These are phyloP conservation scores for Sherardia arvensis DNA, from an alignment of 257 asterid genomes.

Conservation along the genomic window DNA sequence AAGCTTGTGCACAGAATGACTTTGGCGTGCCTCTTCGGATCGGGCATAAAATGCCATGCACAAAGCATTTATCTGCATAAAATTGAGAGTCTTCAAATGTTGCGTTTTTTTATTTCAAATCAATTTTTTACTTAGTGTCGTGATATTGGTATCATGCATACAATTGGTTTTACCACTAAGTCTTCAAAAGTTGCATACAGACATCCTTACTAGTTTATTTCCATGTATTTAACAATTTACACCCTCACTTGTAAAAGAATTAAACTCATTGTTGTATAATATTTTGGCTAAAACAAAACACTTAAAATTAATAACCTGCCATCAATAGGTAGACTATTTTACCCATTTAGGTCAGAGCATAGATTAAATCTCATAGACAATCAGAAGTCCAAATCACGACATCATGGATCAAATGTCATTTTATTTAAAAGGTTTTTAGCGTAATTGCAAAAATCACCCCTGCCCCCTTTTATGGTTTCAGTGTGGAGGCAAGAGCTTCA, in stretches of 20 bases:
- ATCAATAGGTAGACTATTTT: not conserved
- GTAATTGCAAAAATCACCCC: not conserved
- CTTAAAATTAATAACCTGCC: not conserved
- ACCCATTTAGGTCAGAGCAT: not conserved
- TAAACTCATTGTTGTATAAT: no score
- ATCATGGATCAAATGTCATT: not conserved
- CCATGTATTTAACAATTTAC: not conserved
- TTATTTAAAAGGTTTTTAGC: not conserved
- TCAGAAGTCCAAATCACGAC: not conserved
- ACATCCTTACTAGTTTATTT: not conserved
- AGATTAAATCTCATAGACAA: not conserved
- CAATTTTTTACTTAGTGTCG: no score
- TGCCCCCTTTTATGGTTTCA: not conserved
- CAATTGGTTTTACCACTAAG: no score
- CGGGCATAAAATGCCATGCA: slow-evolving; percentile 99
- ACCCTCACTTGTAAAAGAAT: not conserved
- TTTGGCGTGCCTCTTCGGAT: slow-evolving; percentile 95
- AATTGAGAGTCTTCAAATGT: not conserved
- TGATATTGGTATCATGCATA: no score
- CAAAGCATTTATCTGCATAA: slow-evolving; percentile 74
- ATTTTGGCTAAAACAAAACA: no score
- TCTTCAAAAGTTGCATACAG: not conserved
- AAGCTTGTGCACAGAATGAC: slow-evolving; percentile 92
- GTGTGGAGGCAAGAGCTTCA: not conserved
- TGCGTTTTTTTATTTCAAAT: no score